Evolutionary conservation across 331 rosid species (phyloP).

Genomic region (Quercus tomentella): DNA sequence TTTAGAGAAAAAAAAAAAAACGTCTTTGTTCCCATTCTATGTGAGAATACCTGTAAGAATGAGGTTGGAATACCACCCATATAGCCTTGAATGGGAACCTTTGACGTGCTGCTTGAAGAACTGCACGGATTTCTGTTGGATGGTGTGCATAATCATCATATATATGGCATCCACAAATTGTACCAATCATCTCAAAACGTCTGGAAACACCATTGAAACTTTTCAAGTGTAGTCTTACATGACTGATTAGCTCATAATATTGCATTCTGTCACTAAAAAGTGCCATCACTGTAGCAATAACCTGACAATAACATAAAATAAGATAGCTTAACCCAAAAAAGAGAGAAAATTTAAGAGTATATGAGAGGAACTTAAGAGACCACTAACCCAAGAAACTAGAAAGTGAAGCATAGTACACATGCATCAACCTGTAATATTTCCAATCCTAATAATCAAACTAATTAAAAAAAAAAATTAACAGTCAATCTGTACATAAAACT

Average conservation of each 20-base stretch:
- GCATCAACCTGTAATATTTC: neutral
- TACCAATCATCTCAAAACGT: conserved; percentile 31
- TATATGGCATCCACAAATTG: conserved; percentile 21
- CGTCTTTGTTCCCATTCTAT: neutral
- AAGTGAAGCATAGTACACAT: neutral
- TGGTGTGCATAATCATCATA: conserved; percentile 36
- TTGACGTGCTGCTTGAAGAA: conserved; percentile 35
- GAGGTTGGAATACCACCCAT: conserved; percentile 32
- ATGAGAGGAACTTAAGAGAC: neutral
- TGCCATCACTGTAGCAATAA: conserved; percentile 7
- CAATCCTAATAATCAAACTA: neutral
- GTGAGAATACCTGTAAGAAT: conserved; percentile 21
- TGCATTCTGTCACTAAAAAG: neutral
- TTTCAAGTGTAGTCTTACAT: conserved; percentile 19
- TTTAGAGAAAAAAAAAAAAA: too few species aligned
- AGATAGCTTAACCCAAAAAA: too few species aligned
- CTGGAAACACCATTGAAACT: conserved; percentile 28
- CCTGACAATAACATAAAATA: conserved; percentile 9
- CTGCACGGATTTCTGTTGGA: conserved; percentile 30
- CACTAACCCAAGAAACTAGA: neutral
- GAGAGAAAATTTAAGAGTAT: neutral
- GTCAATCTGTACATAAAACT: neutral
- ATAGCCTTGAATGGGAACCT: conserved; percentile 20
- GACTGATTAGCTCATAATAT: neutral
- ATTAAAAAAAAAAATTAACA: too few species aligned